Conservation (phyloP, 2,329 filamentous ascomycete genomes). For the Ampelomyces quisqualis region DNA sequence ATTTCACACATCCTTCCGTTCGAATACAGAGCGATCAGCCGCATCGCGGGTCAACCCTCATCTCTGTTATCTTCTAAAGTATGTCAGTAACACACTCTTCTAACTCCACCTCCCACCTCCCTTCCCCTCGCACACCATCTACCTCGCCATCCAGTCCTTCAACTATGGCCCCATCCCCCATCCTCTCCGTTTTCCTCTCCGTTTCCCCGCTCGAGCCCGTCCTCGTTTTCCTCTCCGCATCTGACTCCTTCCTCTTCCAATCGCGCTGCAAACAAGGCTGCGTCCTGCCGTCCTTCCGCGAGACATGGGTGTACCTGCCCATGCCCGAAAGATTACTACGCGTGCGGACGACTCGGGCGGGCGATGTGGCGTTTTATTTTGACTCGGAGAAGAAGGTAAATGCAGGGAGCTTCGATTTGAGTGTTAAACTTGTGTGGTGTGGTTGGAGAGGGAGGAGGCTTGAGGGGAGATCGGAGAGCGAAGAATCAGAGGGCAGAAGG, state of each 20-base stretch:
- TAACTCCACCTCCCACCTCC: background rate
- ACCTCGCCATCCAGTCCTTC: background rate
- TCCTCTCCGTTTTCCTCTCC: slow-evolving; percentile 20
- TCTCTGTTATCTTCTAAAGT: background rate
- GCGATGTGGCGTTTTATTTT: slow-evolving; percentile 26
- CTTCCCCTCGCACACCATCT: too few relatives aligned
- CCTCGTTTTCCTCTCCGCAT: slow-evolving; percentile 17
- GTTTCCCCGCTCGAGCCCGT: slow-evolving; percentile 25
- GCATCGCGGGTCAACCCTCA: background rate
- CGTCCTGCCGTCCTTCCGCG: slow-evolving; percentile 11
- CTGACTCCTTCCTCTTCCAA: slow-evolving; percentile 22
- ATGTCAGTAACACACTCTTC: background rate
- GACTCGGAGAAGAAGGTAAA: slow-evolving; percentile 19
- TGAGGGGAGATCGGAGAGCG: background rate
- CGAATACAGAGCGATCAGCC: background rate
- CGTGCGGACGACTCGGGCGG: slow-evolving; percentile 18
- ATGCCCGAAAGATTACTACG: slow-evolving; percentile 21
- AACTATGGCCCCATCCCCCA: slow-evolving; percentile 6
- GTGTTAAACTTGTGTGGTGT: too few relatives aligned
- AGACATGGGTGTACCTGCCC: slow-evolving; percentile 23
- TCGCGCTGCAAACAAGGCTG: slow-evolving; percentile 21
- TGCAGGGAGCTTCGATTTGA: too few relatives aligned
- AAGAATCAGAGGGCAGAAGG: background rate
- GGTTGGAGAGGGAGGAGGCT: slow-evolving; percentile 16
- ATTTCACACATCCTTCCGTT: background rate